Base-by-base conservation (phyloP, 306 rosid genomes). In the Abrus pulchellus region DNA sequence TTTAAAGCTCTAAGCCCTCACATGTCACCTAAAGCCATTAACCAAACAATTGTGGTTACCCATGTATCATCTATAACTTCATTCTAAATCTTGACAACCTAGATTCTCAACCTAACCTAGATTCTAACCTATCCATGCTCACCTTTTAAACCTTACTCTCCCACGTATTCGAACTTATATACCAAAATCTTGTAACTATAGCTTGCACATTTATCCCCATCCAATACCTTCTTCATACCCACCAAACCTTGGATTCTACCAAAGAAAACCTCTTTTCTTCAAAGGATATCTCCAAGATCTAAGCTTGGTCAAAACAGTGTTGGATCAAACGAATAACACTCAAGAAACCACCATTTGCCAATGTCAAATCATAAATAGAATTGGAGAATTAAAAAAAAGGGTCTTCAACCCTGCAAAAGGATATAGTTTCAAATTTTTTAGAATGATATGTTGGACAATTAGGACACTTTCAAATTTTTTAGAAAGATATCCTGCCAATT, bases 1-100 rank as follows among this genome's bases (percentile, higher is more conserved):
- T 93, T 95, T 90, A 95, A 89, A 80, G 89, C 97, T 87, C 98
- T 88, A 3, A 98, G 99, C 32, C 94, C 96, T 98, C 99, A 95
- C 82, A 89, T 80, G 79, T 95, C 96, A 29, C 99, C 98, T 43
- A 95, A 72, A 6, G 98, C 90, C 57, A 93, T 95, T 69, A 95
- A 86, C 88, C 93, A 98, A 47, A 95, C 97, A 32, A 95, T 30
- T 38, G 95, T 85, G n/a, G 93, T 93, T 1, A 95, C 97, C 5
- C 99, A 20, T 20, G 89, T 70, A 94, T 89, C 89, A 94, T 85
- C 99, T 97, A 94, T 62, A 94, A 83, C 97, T 91, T 93, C 94
- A 89, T 90, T 40, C 83, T 93, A 36, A 93, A 87, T 86, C 94
- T 87, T 14, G 94, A 82, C 11, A 90, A 40, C 61, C 60, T 78